Evolutionary conservation across 257 asterid species (phyloP), one percentile per base, ranked within the genome.

Genomic region (Jacaranda mimosifolia): DNA sequence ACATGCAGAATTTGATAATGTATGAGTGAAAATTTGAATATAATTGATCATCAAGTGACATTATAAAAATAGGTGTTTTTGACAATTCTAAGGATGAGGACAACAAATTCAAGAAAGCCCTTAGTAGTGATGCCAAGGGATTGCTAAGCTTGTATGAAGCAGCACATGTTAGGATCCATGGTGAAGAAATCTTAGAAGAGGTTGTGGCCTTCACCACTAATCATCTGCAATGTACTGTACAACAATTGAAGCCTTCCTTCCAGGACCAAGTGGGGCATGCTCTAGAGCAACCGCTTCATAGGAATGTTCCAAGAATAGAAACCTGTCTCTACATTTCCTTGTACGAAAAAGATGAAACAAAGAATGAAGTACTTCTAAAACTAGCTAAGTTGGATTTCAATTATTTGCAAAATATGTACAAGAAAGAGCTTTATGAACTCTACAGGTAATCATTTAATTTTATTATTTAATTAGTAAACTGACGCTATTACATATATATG

Each of bases 131-230:
- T 4, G 52, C 19, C 0, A 68, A 26, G 58, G 85, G 84, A 3
- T 1, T 85, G 18, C 53, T 83, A 10, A 83, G 76, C 72, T 13
- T 85, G 63, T 85, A 77, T 9, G 85, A 85, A 78, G 89, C 85
- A 9, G 73, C 87, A 9, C 85, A 85, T 8, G 19, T 77, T 13
- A 43, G 85, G 58, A 81, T 74, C 35, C 83, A 79, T 13, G 80
- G 82, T 26, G 90, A 86, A n/a, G 53, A 39, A 3, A 73, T 81
- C 15, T 81, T 86, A 5, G 86, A 86, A 15, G 83, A 81, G 48
- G 86, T 83, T 12, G 45, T 73, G 36, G 56, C 38, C 38, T 74
- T 74, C 51, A 63, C 79, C 10, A 17, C 52, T 4, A 12, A 64
- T 74, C 70, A 74, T 35, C 55, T 74, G 7, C 63, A 63, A 5